Evolutionary conservation across 2,329 filamentous ascomycete species (phyloP), one percentile per base, ranked within the genome.

Genomic region (Teratosphaeriaceae sp.): DNA sequence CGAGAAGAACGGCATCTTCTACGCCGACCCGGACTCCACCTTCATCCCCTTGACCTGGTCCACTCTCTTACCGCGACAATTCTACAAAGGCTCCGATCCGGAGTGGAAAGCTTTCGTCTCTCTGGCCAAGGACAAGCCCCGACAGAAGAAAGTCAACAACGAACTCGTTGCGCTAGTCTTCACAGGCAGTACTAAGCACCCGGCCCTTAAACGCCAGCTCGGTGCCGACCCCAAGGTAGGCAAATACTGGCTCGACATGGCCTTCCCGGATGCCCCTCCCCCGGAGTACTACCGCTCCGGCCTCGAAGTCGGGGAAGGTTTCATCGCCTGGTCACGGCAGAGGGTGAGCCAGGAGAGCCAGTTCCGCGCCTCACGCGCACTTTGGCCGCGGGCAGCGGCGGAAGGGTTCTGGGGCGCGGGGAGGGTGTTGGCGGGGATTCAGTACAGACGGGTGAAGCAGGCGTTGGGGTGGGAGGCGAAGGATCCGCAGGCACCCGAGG

Each of bases 71-170:
- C 66, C 64, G 3, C 53, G 57, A 26, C 64, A 59, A 3, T 73
- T 60, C 45, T 75, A 73, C 58, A 69, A 64, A 51, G 70, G 68
- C 19, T 68, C 65, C n/a, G 73, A 75, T 61, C 71, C 72, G 2
- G 73, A 75, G 49, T 75, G 72, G 73, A 67, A 73, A 52, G 70
- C 69, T 41, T 75, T 73, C 43, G 57, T 66, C 35, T 67, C 65
- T 39, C 50, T 75, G 13, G 61, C 68, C 5, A 63, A 60, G n/a
- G 68, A 76, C 50, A 58, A 59, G 21, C 38, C 61, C 22, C 59
- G 65, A 43, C 56, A 66, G 15, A 56, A 63, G 29, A 63, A 61
- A 31, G 64, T 73, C 43, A 62, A 65, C 57, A 60, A 57, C 12
- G 63, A 69, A 43, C 56, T 73, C 13, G 59, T 65, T 3, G 46